Evolutionary conservation across 805 yeast species (phyloP), one percentile per base, ranked within the genome.

Genomic region (Scheffersomyces coipomensis): DNA sequence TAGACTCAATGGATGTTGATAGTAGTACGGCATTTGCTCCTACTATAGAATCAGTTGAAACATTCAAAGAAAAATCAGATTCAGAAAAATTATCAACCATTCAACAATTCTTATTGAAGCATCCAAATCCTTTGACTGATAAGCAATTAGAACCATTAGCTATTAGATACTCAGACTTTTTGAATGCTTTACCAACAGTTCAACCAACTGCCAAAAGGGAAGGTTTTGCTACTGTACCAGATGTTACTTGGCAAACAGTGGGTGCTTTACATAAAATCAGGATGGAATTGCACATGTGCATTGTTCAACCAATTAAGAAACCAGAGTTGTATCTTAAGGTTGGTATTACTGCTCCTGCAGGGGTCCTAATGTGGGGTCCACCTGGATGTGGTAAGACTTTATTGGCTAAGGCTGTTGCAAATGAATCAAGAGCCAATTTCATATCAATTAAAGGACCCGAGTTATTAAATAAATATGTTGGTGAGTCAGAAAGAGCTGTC

Each of bases 141-240:
- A 85, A 82, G 29, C 95, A 91, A 56, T 70, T 93, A 22, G 82
- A 71, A 13, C 86, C 90, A 11, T 65, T 93, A 31, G 75, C 85
- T 4, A 90, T 93, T 38, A 81, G 78, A 2, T 82, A 80, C 46
- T 83, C 76, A 11, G 99, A 93, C 58, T 93, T 93, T 57, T 47
- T 85, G 25, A 71, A 77, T 9, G 98, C 98, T 1, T 64, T 93
- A 29, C 97, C 98, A 2, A 81, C 90, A 0, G 85, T 93, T 33
- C 99, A 93, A 65, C 99, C 99, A 9, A 88, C 97, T 0, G 96
- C 97, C 1, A 91, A 90, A 56, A 83, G 99, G 60, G 99, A 93
- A 71, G 99, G 99, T 0, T 93, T 93, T 64, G 97, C 99, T 0
- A 93, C 98, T 0, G 95, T 93, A 10, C 99, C 99, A 0, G 98